These are phyloP conservation scores for Annulohypoxylon moriforme DNA, from an alignment of 495 filamentous ascomycete species.

Conservation along the genomic window DNA sequence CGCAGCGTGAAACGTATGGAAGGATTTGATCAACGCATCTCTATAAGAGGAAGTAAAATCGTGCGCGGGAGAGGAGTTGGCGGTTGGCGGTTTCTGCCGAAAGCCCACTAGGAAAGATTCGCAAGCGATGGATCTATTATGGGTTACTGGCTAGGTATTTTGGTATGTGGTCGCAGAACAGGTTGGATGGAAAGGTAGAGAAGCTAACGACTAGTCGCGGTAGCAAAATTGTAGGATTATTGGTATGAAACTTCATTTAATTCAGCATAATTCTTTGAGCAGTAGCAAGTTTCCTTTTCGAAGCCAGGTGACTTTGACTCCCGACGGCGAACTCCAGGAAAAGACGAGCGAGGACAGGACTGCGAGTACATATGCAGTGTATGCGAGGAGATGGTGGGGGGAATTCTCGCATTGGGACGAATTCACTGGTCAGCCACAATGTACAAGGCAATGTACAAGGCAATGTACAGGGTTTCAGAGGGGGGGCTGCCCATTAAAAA, in stretches of 20 bases:
- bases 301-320: conserved; percentile 32
- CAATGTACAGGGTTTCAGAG: conserved; percentile 24
- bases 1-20: conserved; percentile 28
- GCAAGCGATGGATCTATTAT: conserved; percentile 9
- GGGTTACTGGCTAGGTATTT: no score
- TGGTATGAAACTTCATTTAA: conserved; percentile 35
- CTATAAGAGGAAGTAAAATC: conserved; percentile 18
- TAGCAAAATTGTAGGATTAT: conserved; percentile 22
- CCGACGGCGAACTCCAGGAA: conserved; percentile 31
- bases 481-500: conserved; percentile 19
- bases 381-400: conserved; percentile 38
- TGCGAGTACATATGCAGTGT: neutral
- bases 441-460: no score
- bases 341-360: conserved; percentile 22
- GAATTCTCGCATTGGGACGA: conserved; percentile 26
- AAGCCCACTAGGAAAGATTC: conserved; percentile 15
- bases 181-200: neutral
- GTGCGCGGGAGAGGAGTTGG: conserved; percentile 19
- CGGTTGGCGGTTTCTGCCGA: conserved; percentile 23
- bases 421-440: conserved; percentile 28
- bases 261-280: conserved; percentile 19
- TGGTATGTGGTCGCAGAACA: conserved; percentile 20
- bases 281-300: conserved; percentile 18
- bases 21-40: conserved; percentile 35
- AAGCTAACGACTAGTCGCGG: conserved; percentile 29